These are phyloP conservation scores for Botrytis porri DNA, from an alignment of 2,329 filamentous ascomycete genomes.

Conservation along the genomic window DNA sequence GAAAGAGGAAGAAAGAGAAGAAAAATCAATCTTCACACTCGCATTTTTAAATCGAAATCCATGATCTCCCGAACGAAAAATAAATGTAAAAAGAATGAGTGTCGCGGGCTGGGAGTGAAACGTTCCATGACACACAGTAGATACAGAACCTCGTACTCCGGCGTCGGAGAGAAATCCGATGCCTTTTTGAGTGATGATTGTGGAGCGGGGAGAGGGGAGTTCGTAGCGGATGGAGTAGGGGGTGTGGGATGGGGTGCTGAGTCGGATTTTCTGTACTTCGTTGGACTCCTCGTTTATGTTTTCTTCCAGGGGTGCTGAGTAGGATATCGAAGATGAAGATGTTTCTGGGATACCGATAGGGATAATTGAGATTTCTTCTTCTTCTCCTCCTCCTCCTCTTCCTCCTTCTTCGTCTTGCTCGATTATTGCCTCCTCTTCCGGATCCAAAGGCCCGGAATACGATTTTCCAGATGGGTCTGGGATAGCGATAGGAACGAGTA, in stretches of 20 bases:
- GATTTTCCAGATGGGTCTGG: not conserved
- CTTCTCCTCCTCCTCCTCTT: too few relatives aligned
- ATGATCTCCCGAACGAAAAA: constrained; percentile 27
- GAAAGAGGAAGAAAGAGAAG: constrained; percentile 14
- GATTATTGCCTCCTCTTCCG: too few relatives aligned
- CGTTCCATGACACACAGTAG: constrained; percentile 24
- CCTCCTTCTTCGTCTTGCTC: too few relatives aligned
- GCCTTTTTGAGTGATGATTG: constrained; percentile 47
- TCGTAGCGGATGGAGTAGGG: not conserved
- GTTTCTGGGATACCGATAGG: not conserved
- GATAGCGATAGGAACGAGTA: not conserved
- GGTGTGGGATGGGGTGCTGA: not conserved
- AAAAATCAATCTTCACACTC: constrained; percentile 23
- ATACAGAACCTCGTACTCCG: constrained; percentile 24
- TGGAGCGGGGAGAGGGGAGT: not conserved
- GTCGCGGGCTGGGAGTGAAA: constrained; percentile 21
- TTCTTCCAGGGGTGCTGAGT: not conserved
- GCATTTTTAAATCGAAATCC: constrained; percentile 26
- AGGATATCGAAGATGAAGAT: not conserved
- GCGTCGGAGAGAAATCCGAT: constrained; percentile 43
- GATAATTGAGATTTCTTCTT: not conserved
- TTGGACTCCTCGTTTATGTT: fast-evolving
- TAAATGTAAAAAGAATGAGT: constrained; percentile 32
- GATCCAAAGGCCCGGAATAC: fast-evolving
- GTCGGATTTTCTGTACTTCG: not conserved